Conservation (phyloP, 768 basidiomycete species). For the Mycena crocata region DNA sequence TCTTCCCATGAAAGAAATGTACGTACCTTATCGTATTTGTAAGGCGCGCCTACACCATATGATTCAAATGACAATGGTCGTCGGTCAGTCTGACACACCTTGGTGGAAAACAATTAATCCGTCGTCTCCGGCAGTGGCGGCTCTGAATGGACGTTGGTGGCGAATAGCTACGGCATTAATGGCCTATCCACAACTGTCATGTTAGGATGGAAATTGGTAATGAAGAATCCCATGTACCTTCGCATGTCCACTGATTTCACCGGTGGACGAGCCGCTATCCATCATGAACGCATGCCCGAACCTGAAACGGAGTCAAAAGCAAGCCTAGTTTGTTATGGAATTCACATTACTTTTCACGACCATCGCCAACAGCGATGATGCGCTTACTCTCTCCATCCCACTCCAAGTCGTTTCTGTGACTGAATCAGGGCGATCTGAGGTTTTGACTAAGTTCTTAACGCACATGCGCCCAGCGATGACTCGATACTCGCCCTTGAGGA, state of each 20-base stretch:
- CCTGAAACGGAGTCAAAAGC: constrained; percentile 50
- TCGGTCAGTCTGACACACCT: constrained; percentile 53
- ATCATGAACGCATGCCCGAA: constrained; percentile 88
- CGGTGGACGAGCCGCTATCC: constrained; percentile 86
- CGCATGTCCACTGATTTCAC: constrained; percentile 90
- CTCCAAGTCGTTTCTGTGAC: constrained; percentile 85
- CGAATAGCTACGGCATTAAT: constrained; percentile 93
- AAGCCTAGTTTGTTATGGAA: neutral
- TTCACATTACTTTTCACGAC: constrained; percentile 80
- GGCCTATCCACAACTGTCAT: constrained; percentile 52
- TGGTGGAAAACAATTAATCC: constrained; percentile 84
- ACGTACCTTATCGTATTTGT: constrained; percentile 85
- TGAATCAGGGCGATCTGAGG: neutral
- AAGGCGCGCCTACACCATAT: constrained; percentile 73
- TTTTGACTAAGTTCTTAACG: constrained; percentile 36
- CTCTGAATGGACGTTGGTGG: constrained; percentile 90
- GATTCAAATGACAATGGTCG: neutral
- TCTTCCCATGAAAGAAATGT: neutral
- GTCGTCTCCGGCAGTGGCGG: constrained; percentile 90
- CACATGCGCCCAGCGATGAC: constrained; percentile 81
- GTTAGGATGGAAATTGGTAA: neutral
- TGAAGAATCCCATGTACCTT: constrained; percentile 72
- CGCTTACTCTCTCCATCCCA: constrained; percentile 98
- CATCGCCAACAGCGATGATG: constrained; percentile 95
- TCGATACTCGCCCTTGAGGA: constrained; percentile 84